Evolutionary conservation across 352 stramenopile genomes (phyloP).

Genomic region (Phytophthora sp.): DNA sequence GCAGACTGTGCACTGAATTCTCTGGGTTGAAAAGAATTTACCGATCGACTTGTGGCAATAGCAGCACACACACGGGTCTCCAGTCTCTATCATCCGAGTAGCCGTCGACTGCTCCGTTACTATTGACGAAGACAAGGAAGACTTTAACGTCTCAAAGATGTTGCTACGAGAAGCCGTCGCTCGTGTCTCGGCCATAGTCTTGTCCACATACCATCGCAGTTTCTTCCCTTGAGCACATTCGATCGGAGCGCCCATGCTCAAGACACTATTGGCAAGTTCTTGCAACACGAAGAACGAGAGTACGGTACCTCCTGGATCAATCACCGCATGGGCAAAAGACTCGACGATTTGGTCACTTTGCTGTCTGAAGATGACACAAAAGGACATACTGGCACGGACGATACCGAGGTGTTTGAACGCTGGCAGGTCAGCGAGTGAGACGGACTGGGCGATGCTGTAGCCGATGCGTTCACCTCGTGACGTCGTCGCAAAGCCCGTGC

Average conservation of each 20-base stretch:
- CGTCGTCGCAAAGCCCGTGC: constrained; percentile 37
- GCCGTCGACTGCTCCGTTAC: constrained; percentile 1
- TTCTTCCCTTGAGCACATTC: constrained; percentile 61
- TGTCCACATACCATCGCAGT: constrained; percentile 52
- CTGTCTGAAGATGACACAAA: constrained; percentile 53
- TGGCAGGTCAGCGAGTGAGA: constrained; percentile 49
- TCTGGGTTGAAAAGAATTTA: constrained; percentile 25
- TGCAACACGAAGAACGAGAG: constrained; percentile 48
- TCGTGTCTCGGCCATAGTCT: constrained; percentile 19
- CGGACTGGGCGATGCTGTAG: constrained; percentile 51
- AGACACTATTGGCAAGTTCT: constrained; percentile 34
- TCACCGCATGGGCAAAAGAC: constrained; percentile 45
- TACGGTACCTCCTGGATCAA: constrained; percentile 45
- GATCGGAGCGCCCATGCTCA: constrained; percentile 41
- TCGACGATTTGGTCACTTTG: constrained; percentile 45
- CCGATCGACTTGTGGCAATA: constrained; percentile 29
- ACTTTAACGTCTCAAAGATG: constrained; percentile 30
- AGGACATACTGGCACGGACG: constrained; percentile 49
- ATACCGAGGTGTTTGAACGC: constrained; percentile 43
- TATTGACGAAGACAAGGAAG: constrained; percentile 23
- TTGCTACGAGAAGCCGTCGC: constrained; percentile 3
- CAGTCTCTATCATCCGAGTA: constrained; percentile 14
- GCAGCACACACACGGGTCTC: constrained; percentile 1
- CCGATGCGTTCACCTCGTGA: constrained; percentile 56
- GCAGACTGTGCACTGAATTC: constrained; percentile 29